These are phyloP conservation scores for Aspergillus nanangensis DNA, from an alignment of 495 filamentous ascomycete species.

Conservation along the genomic window DNA sequence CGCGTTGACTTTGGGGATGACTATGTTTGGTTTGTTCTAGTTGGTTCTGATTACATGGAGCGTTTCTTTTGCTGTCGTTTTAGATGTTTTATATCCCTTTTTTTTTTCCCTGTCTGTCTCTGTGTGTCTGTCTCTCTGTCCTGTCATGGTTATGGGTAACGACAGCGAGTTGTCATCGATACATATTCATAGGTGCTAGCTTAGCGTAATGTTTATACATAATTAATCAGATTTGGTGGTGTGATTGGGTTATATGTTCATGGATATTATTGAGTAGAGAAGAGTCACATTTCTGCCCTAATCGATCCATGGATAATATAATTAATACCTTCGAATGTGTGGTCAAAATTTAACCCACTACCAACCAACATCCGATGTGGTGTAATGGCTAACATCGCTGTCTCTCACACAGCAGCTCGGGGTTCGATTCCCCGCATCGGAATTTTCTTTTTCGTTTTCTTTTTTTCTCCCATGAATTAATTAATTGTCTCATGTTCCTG, in stretches of 20 bases:
- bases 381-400: slow-evolving; percentile 30
- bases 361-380: slow-evolving; percentile 20
- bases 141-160: slow-evolving; percentile 11
- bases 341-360: too few species aligned
- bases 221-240: too few species aligned
- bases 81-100: slow-evolving; percentile 1
- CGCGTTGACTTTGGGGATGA: slow-evolving; percentile 3
- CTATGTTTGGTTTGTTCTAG: slow-evolving; percentile 4
- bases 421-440: slow-evolving; percentile 32
- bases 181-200: neutral
- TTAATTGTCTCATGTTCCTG: neutral
- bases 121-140: slow-evolving; percentile 4
- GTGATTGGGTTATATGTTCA: too few species aligned
- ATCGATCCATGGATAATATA: too few species aligned
- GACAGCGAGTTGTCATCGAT: slow-evolving; percentile 11
- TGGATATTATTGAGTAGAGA: too few species aligned
- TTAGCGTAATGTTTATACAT: slow-evolving; percentile 1
- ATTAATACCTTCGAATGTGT: too few species aligned
- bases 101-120: slow-evolving; percentile 9
- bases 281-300: too few species aligned
- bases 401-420: slow-evolving; percentile 29
- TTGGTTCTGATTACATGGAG: neutral
- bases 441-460: slow-evolving; percentile 3
- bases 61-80: neutral
- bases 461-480: neutral